Evolutionary conservation across 2,329 filamentous ascomycete species (phyloP).

Genomic region (Hypoxylon sp.): DNA sequence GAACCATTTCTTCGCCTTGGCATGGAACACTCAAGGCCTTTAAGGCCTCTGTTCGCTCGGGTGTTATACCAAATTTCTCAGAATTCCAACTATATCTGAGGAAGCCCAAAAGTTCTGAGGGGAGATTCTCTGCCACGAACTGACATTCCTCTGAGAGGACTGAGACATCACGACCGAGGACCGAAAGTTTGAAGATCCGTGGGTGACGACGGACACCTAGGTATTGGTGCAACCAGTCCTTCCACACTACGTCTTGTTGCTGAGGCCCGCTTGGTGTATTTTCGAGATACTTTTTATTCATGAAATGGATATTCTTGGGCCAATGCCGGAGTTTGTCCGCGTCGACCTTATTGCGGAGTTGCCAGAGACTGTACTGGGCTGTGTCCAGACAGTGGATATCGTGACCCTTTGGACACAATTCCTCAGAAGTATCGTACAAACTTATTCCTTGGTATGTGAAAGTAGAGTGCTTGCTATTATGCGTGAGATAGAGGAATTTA

Average conservation of each 20-base stretch:
- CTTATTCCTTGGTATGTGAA: background rate
- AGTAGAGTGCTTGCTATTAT: background rate
- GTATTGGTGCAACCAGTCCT: conserved; percentile 13
- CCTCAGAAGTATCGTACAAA: background rate
- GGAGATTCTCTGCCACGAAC: conserved; percentile 16
- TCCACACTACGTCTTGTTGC: conserved; percentile 7
- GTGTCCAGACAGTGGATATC: conserved; percentile 19
- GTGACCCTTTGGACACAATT: background rate
- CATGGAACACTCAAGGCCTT: conserved; percentile 2
- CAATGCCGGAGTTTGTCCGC: background rate
- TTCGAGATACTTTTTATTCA: conserved; percentile 11
- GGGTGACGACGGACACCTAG: background rate
- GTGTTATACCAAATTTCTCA: background rate
- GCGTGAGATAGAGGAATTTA: conserved; percentile 25
- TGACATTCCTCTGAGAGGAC: conserved; percentile 26
- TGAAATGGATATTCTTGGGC: conserved; percentile 10
- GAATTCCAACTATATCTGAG: conserved; percentile 24
- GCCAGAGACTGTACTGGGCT: conserved; percentile 4
- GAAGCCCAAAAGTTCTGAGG: conserved; percentile 21
- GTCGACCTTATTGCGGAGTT: background rate
- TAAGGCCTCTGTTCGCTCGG: background rate
- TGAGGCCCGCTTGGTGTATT: background rate
- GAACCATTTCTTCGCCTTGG: background rate
- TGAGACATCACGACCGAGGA: no score
- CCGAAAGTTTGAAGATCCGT: background rate